Conservation (phyloP, 2,329 filamentous ascomycete species). For the Macrophomina phaseolina region DNA sequence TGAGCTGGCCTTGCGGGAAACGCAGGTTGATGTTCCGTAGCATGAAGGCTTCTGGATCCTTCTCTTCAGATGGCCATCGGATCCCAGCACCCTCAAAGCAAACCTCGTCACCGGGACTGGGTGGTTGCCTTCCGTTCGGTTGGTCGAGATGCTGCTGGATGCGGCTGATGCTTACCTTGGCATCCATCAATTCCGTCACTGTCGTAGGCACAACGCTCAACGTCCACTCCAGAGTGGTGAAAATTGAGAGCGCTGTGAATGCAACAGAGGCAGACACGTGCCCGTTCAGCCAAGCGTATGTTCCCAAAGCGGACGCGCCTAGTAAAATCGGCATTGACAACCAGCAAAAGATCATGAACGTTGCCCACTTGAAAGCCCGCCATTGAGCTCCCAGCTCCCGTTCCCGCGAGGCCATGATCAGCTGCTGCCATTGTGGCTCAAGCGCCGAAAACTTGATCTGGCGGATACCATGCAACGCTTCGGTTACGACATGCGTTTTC, state of each 20-base stretch:
- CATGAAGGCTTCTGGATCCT: slow-evolving; percentile 62
- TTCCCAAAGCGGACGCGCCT: slow-evolving; percentile 71
- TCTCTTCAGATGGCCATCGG: slow-evolving; percentile 72
- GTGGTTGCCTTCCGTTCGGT: slow-evolving; percentile 65
- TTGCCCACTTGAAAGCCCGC: slow-evolving; percentile 69
- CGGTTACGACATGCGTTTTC: slow-evolving; percentile 76
- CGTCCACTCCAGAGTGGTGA: slow-evolving; percentile 73
- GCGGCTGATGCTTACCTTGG: slow-evolving; percentile 72
- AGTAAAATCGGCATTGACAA: slow-evolving; percentile 75
- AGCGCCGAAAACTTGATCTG: slow-evolving; percentile 85
- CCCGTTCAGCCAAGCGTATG: slow-evolving; percentile 69
- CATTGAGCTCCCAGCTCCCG: slow-evolving; percentile 71
- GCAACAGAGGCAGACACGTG: slow-evolving; percentile 73
- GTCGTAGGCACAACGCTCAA: slow-evolving; percentile 75
- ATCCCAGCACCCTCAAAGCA: slow-evolving; percentile 71
- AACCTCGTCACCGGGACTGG: slow-evolving; percentile 63
- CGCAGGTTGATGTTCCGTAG: slow-evolving; percentile 68
- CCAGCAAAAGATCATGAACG: slow-evolving; percentile 48
- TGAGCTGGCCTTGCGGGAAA: slow-evolving; percentile 70
- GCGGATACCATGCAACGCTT: slow-evolving; percentile 77
- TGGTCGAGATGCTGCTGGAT: slow-evolving; percentile 73
- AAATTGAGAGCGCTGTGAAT: slow-evolving; percentile 78
- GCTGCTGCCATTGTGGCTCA: slow-evolving; percentile 76
- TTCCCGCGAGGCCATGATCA: slow-evolving; percentile 68
- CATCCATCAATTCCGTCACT: slow-evolving; percentile 72